phyloP scores from a whole-genome alignment of 2,329 filamentous ascomycete genomes.

The Keithomyces neogunnii region DNA sequence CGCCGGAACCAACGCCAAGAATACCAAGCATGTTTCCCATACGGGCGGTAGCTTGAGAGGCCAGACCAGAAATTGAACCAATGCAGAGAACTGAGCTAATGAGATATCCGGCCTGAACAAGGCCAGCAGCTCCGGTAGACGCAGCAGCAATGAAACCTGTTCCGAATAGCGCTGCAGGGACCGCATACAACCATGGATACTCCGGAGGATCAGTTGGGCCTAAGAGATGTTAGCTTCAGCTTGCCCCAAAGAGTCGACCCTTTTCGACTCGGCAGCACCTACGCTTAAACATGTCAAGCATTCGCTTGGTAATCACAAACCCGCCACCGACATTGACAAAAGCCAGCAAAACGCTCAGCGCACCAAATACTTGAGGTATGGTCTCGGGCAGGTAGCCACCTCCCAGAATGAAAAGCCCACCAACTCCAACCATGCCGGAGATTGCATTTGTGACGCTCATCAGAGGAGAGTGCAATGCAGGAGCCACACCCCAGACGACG shows the following conservation, averaged over 20 bases:
- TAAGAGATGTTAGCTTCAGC: conserved; percentile 13
- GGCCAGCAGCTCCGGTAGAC: conserved; percentile 70
- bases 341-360: conserved; percentile 70
- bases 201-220: conserved; percentile 78
- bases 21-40: conserved; percentile 83
- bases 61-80: conserved; percentile 70
- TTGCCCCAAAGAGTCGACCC: conserved; percentile 5
- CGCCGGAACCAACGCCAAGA: conserved; percentile 73
- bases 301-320: conserved; percentile 86
- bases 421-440: conserved; percentile 83
- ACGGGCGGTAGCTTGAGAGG: conserved; percentile 73
- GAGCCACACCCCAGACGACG: conserved; percentile 78
- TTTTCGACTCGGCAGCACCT: conserved; percentile 15
- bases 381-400: conserved; percentile 72
- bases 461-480: conserved; percentile 76
- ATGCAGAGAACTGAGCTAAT: conserved; percentile 81
- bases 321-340: conserved; percentile 86
- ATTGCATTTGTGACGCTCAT: conserved; percentile 95
- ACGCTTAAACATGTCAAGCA: conserved; percentile 87
- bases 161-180: conserved; percentile 69
- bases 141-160: conserved; percentile 75
- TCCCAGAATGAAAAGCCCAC: conserved; percentile 81
- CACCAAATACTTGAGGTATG: conserved; percentile 69
- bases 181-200: conserved; percentile 78
- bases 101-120: conserved; percentile 82